Evolutionary conservation across 192 early-diverging fungal genomes (phyloP).

Genomic region (Coemansia asiatica): DNA sequence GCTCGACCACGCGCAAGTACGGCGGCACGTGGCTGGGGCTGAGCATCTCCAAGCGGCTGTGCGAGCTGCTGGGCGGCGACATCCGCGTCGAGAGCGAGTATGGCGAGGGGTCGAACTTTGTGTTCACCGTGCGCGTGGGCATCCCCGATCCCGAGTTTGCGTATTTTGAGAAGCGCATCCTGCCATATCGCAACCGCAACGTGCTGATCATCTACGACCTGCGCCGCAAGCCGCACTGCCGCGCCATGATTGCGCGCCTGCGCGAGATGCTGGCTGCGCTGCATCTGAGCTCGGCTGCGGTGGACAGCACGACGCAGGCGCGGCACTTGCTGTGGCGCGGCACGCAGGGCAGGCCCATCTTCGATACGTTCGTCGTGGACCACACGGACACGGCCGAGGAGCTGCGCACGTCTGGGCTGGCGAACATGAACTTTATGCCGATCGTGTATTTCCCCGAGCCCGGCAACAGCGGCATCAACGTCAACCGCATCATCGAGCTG

Average conservation of each 20-base stretch:
- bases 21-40: constrained; percentile 86
- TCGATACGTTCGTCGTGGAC: constrained; percentile 72
- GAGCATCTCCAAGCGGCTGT: constrained; percentile 77
- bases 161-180: constrained; percentile 48
- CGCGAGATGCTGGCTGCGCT: constrained; percentile 57
- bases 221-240: constrained; percentile 39
- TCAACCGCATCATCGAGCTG: constrained; percentile 58
- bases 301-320: constrained; percentile 38
- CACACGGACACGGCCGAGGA: constrained; percentile 60
- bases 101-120: constrained; percentile 76
- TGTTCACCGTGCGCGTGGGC: constrained; percentile 66
- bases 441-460: constrained; percentile 65
- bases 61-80: constrained; percentile 73
- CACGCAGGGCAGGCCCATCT: constrained; percentile 40
- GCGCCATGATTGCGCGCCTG: constrained; percentile 32
- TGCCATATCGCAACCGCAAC: constrained; percentile 65
- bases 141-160: constrained; percentile 32
- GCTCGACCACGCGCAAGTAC: constrained; percentile 78
- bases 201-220: constrained; percentile 66
- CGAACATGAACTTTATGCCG: constrained; percentile 65
- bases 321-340: constrained; percentile 41
- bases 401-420: constrained; percentile 52
- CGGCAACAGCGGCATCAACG: constrained; percentile 22
- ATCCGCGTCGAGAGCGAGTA: constrained; percentile 75
- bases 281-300: constrained; percentile 58